Base-by-base conservation (phyloP, 768 basidiomycete species). In the Hypholoma sublateritium region DNA sequence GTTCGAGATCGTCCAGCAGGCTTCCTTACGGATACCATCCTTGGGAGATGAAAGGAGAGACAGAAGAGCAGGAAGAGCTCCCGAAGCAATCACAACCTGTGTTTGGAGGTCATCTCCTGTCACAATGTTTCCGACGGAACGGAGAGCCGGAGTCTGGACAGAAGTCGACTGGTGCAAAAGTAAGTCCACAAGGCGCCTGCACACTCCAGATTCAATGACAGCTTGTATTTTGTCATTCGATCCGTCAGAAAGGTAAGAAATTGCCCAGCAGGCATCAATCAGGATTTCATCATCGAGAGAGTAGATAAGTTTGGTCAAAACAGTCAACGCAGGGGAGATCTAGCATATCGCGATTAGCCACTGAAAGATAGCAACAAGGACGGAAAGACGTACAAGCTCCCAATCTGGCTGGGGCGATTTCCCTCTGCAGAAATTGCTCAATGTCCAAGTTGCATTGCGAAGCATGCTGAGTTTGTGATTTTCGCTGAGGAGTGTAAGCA, bases 221-320 rank as follows among this genome's bases (percentile, higher is more conserved):
- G 97, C 97, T 73, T 99, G 97, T 57, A 99, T 99, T 80, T 99
- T 99, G 79, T 99, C 97, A 69, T 97, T 97, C 34, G 95, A 91
- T 48, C 97, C 97, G 71, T 99, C 97, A 1, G 96, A 98, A 37
- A 99, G 88, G 75, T 99, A 99, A 39, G 95, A 98, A 72, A 99
- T 96, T 24, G 97, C 97, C 97, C 97, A 99, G 80, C 97, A 99
- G 13, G 97, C 97, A 71, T 99, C 97, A 68, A 99, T 99, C 67
- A 99, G 78, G 64, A 98, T 98, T 75, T 99, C 97, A 67, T 98
- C 97, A 70, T 99, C 97, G 67, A 98, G 83, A 28, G 96, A 98
- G 76, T 98, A 98, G 73, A 99, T 98, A 65, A 99, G 77, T 75
- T 99, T 99, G 53, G 95, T 97, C 62, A 99, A 80, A 55, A 97